Base-by-base conservation (phyloP, 441 rosid genomes). In the Bocquillonia castaneifolia region DNA sequence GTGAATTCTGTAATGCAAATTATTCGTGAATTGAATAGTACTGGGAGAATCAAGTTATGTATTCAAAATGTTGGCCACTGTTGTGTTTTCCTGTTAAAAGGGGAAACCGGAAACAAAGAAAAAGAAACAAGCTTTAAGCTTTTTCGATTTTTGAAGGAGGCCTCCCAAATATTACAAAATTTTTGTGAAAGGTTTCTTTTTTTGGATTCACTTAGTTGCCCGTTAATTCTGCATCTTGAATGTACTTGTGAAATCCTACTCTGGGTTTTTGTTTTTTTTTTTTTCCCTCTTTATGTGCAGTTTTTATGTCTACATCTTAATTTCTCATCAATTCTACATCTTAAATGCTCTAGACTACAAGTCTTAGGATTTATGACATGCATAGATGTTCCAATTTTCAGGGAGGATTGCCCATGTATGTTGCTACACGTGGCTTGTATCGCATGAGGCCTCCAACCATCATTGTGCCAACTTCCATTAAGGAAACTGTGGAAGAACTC, bases 341-440 rank as follows among this genome's bases (percentile, higher is more conserved):
- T 48, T 13, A 8, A 3, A 64, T n/a, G 64, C 64, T 36, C 23
- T 20, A 44, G 55, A 23, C 6, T 53, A 39, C 50, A 51, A 18
- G 14, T 66, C 25, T 4, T 31, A 17, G 52, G 13, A 34, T 1
- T 47, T 39, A 15, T 3, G 28, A 18, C 37, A n/a, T 10, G 0
- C 37, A 63, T 17, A 13, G 1, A 32, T 31, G 4, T 67, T n/a
- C 8, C 51, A 59, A 39, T 68, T 76, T 28, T 5, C 63, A 92
- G 96, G 97, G 98, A 79, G 97, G 96, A 72, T 67, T 91, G 61
- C 91, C 96, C 66, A 87, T 88, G 91, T 93, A 91, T 79, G 97
- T 90, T 63, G 96, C 97, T 10, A 91, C 97, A 22, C 88, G 91
- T 67, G 94, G 90, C 51, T 78, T 93, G 44, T 86, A 88, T 67